Conservation (phyloP, 176 grass and related monocot species). For the Olyra latifolia region DNA sequence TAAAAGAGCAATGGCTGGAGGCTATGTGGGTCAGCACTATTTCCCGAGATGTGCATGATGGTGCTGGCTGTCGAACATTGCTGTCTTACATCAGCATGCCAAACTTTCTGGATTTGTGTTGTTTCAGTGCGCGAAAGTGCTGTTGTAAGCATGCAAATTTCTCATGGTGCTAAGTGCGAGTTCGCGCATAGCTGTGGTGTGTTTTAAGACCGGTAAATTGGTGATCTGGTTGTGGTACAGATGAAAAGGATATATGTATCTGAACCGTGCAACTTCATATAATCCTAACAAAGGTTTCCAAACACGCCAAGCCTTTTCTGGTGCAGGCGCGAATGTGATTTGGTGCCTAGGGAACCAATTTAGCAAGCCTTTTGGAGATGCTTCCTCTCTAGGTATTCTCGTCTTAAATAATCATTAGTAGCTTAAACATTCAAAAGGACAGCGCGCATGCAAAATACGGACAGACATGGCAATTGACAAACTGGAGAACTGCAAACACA, state of each 20-base stretch:
- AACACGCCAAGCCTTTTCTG: no score
- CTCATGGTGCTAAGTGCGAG: not conserved
- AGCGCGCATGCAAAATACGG: not conserved
- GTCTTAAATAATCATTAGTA: no score
- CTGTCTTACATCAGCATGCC: not conserved
- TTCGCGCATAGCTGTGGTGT: slow-evolving; percentile 5
- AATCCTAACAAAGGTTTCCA: no score
- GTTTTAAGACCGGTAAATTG: slow-evolving; percentile 15
- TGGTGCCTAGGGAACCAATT: no score
- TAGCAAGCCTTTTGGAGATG: no score
- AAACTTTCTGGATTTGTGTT: slow-evolving; percentile 6
- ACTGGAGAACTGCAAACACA: not conserved
- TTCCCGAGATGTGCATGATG: slow-evolving; percentile 59
- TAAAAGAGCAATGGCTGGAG: slow-evolving; percentile 66
- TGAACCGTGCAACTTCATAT: not conserved
- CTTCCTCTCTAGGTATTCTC: no score
- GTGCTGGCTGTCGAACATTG: not conserved
- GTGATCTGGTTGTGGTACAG: slow-evolving; percentile 13
- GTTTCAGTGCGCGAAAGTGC: not conserved
- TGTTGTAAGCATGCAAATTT: not conserved
- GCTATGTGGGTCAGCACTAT: slow-evolving; percentile 62
- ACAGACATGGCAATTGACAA: not conserved
- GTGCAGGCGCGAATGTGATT: no score
- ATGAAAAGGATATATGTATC: slow-evolving; percentile 17
- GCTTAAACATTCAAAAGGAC: not conserved